These are phyloP conservation scores for Cyberlindnera amylophila DNA, from an alignment of 805 yeast species.

Conservation along the genomic window DNA sequence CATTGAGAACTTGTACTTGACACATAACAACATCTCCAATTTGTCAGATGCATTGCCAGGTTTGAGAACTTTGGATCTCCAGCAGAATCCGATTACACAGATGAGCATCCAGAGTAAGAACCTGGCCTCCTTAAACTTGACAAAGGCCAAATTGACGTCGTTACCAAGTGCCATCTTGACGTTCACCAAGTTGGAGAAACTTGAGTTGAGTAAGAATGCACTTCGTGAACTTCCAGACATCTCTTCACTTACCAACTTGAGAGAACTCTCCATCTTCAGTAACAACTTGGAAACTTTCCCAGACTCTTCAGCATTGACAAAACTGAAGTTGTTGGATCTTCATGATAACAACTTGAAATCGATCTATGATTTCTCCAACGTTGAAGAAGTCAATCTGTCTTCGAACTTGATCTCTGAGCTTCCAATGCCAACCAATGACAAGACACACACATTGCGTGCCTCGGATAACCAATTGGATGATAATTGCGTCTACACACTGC, in stretches of 20 bases:
- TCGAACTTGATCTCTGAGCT: slow-evolving; percentile 48
- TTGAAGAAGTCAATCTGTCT: slow-evolving; percentile 61
- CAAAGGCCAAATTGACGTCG: slow-evolving; percentile 78
- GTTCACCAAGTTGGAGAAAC: slow-evolving; percentile 63
- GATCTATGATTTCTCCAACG: slow-evolving; percentile 43
- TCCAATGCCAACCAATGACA: slow-evolving; percentile 38
- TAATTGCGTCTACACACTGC: slow-evolving; percentile 65
- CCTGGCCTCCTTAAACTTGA: slow-evolving; percentile 68
- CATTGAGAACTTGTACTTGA: slow-evolving; percentile 66
- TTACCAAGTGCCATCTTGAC: slow-evolving; percentile 62
- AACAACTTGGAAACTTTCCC: slow-evolving; percentile 78
- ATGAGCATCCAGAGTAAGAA: slow-evolving; percentile 52
- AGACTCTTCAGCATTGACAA: slow-evolving; percentile 52
- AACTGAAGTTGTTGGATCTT: slow-evolving; percentile 65
- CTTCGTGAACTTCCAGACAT: slow-evolving; percentile 75
- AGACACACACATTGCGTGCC: slow-evolving; percentile 48
- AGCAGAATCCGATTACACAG: slow-evolving; percentile 79
- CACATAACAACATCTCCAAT: slow-evolving; percentile 71
- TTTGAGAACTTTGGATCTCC: slow-evolving; percentile 66
- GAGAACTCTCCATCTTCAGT: slow-evolving; percentile 63
- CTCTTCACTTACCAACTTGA: slow-evolving; percentile 52
- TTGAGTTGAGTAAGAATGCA: slow-evolving; percentile 79
- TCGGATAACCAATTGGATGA: slow-evolving; percentile 85
- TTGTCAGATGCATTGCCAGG: slow-evolving; percentile 61
- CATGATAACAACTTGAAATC: slow-evolving; percentile 79